Evolutionary conservation across 805 yeast genomes (phyloP), one percentile per base, ranked within the genome.

Genomic region (Candida succiphila): DNA sequence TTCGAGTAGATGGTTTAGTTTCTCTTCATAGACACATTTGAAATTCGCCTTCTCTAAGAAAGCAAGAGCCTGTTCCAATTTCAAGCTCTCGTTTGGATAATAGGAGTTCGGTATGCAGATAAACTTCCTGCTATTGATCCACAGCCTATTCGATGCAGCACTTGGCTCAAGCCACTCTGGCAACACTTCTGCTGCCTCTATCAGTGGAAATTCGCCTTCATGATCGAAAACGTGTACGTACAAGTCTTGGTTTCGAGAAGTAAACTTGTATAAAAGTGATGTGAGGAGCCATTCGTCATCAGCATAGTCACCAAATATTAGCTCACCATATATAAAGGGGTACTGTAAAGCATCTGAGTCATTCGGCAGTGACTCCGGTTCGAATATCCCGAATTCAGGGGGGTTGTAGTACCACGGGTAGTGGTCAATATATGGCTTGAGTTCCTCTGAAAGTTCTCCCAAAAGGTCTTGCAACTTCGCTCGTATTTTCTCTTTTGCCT

Each of bases 171-270:
- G 43, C 69, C 75, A 69, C 8, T 41, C 43, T 0, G 77, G 75
- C 2, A 74, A 37, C 2, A 41, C 36, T 4, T 72, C 68, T 25
- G 66, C 58, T 1, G 68, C 62, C 38, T 72, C 78, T 7, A 69
- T 61, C 29, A 78, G 46, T 8, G 76, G 32, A 30, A 69, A 66
- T 37, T 78, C 85, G 7, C 77, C 73, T 30, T 72, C 79, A 2
- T 65, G 61, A 43, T 76, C 84, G 37, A 60, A 56, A 2, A 60
- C 39, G 26, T 64, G 69, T 4, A 72, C 58, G 44, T 56, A 70
- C 3, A 71, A 33, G 35, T 62, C 65, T 9, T 37, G 29, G 29
- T 44, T 39, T 19, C 51, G 34, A 4, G 46, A 38, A 2, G 53
- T 40, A 33, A 70, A 55, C 4, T 58, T 49, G 37, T 51, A 54